These are phyloP conservation scores for Colletotrichum theobromicola DNA, from an alignment of 2,329 filamentous ascomycete genomes.

Conservation along the genomic window DNA sequence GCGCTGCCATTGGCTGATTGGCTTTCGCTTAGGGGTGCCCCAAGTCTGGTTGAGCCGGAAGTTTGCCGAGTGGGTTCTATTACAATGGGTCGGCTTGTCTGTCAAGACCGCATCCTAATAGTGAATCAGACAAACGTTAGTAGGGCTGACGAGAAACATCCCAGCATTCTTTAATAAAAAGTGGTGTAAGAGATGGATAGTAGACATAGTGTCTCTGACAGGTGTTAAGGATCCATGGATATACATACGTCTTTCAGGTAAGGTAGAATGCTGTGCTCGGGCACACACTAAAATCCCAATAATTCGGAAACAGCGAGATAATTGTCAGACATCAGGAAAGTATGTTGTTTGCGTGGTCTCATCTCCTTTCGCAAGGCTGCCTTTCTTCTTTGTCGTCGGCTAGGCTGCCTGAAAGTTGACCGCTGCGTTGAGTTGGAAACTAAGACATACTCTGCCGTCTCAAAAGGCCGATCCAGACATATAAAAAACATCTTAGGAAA, in stretches of 20 bases:
- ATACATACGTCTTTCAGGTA: too few relatives aligned
- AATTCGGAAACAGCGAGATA: neutral
- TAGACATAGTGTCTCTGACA: too few relatives aligned
- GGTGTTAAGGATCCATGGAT: too few relatives aligned
- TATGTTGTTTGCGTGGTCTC: neutral
- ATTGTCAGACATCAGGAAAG: neutral
- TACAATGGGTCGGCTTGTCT: neutral
- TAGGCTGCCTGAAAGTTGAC: neutral
- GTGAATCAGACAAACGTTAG: neutral
- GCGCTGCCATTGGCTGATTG: neutral
- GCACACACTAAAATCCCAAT: neutral
- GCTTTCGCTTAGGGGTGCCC: fast-evolving
- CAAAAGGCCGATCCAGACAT: neutral
- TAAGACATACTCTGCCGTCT: neutral
- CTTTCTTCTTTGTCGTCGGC: neutral
- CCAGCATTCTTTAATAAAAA: neutral
- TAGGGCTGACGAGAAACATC: neutral
- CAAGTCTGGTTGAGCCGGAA: neutral
- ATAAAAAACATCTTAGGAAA: neutral
- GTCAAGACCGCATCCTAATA: neutral
- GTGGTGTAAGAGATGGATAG: neutral
- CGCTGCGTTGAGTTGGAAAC: neutral
- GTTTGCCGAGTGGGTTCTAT: neutral
- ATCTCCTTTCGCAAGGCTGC: neutral
- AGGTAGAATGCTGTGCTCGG: neutral